Evolutionary conservation across 129 eudicot species (phyloP).

Genomic region (Chrysanthemum makinoi): DNA sequence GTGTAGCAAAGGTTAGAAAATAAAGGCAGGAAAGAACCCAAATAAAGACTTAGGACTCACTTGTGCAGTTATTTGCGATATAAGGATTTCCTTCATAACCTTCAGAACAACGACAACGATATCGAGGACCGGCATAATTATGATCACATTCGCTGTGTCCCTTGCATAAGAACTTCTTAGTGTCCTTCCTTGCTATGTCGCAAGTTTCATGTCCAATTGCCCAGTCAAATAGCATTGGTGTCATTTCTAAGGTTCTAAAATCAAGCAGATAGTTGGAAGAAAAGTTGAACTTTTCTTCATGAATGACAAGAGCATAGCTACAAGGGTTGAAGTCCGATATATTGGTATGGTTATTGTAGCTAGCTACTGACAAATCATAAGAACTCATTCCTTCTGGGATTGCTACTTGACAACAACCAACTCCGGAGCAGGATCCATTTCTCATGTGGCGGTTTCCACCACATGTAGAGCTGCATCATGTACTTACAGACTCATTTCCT

Average conservation of each 20-base stretch:
- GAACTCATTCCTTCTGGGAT: slow-evolving; percentile 16
- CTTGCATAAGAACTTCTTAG: slow-evolving; percentile 17
- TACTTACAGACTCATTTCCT: neutral
- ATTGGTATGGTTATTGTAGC: slow-evolving; percentile 17
- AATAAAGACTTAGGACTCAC: slow-evolving; percentile 15
- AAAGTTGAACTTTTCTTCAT: slow-evolving; percentile 16
- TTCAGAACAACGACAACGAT: slow-evolving; percentile 33
- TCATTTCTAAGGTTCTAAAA: neutral
- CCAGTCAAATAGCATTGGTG: slow-evolving; percentile 41
- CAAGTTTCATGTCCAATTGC: slow-evolving; percentile 29
- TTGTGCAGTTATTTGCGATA: slow-evolving; percentile 24
- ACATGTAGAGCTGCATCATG: slow-evolving; percentile 25
- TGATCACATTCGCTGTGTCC: slow-evolving; percentile 22
- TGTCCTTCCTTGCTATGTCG: neutral
- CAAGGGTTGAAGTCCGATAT: slow-evolving; percentile 31
- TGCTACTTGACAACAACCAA: slow-evolving; percentile 36
- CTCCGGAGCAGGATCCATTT: slow-evolving; percentile 33
- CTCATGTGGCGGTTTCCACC: neutral
- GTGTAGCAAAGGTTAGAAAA: too few relatives aligned
- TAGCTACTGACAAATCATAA: neutral
- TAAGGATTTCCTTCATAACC: slow-evolving; percentile 55
- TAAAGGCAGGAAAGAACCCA: neutral
- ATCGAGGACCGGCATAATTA: slow-evolving; percentile 28
- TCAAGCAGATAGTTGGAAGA: neutral
- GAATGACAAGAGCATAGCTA: slow-evolving; percentile 30